phyloP scores from a whole-genome alignment of 768 basidiomycete genomes.

The Jaapia argillacea region DNA sequence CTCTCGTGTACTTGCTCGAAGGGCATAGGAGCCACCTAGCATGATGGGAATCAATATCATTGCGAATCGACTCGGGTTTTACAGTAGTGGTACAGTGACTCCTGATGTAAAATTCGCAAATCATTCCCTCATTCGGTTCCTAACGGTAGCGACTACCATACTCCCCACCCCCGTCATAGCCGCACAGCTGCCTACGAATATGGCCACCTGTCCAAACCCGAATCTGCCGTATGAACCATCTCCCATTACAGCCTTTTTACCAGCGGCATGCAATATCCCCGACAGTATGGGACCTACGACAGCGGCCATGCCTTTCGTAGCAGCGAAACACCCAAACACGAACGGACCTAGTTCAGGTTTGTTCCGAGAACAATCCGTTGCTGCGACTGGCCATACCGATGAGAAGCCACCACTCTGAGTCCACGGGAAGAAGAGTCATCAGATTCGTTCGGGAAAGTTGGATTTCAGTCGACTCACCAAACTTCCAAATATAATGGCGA shows the following conservation, averaged over 20 bases:
- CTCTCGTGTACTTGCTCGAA: no score
- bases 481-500: constrained; percentile 14
- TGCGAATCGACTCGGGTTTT: no score
- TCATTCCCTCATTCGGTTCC: not conserved
- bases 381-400: constrained; percentile 8
- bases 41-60: no score
- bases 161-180: constrained; percentile 10
- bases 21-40: no score
- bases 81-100: no score
- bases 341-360: constrained; percentile 14
- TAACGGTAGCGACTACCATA: constrained; percentile 8
- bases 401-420: constrained; percentile 14
- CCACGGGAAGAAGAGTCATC: no score
- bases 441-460: no score
- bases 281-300: constrained; percentile 12
- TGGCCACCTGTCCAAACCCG: constrained; percentile 12
- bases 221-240: constrained; percentile 8
- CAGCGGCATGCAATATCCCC: constrained; percentile 11
- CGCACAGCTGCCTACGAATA: constrained; percentile 14
- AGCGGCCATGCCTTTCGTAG: constrained; percentile 13
- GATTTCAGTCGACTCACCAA: no score
- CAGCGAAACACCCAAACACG: constrained; percentile 8
- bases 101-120: no score
- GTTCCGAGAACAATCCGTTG: constrained; percentile 11
- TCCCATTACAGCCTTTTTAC: constrained; percentile 9